A percentile compares a stretch with the other conserved stretches of the same genome.
phyloP scores from a whole-genome alignment of 192 early-diverging fungal genomes.

The Spizellomyces sp. region DNA sequence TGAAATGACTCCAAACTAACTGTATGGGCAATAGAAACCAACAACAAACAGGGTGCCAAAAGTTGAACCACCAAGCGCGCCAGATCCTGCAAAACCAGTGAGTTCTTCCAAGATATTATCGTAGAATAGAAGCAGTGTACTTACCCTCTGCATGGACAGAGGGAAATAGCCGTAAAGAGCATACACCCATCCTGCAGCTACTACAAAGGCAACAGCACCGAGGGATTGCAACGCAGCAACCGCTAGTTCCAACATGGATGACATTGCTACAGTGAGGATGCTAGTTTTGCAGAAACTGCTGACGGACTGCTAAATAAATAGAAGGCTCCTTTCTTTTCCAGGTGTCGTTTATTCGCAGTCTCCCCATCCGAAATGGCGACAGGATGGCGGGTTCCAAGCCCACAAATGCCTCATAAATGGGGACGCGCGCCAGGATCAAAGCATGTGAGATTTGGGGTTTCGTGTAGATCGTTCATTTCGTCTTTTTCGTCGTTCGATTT shows the following conservation, averaged over 20 bases:
- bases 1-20: constrained; percentile 19
- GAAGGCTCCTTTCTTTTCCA: too few relatives aligned
- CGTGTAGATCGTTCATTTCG: too few relatives aligned
- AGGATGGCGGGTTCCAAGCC: too few relatives aligned
- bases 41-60: constrained; percentile 26
- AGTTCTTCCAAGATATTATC: not conserved
- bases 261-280: too few relatives aligned
- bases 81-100: constrained; percentile 6
- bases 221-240: constrained; percentile 26
- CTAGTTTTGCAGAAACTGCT: too few relatives aligned
- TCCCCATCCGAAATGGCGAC: too few relatives aligned
- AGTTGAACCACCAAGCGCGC: constrained; percentile 29
- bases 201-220: constrained; percentile 26
- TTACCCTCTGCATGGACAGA: constrained; percentile 18
- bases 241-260: constrained; percentile 8
- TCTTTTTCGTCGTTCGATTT: too few relatives aligned
- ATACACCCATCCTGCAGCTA: constrained; percentile 24
- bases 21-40: constrained; percentile 27
- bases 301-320: too few relatives aligned
- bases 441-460: too few relatives aligned
- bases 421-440: too few relatives aligned
- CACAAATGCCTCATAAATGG: too few relatives aligned
- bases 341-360: too few relatives aligned
- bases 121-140: not conserved
- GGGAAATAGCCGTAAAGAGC: constrained; percentile 20